These are phyloP conservation scores for Coniella vitis DNA, from an alignment of 2,329 filamentous ascomycete species.

Conservation along the genomic window DNA sequence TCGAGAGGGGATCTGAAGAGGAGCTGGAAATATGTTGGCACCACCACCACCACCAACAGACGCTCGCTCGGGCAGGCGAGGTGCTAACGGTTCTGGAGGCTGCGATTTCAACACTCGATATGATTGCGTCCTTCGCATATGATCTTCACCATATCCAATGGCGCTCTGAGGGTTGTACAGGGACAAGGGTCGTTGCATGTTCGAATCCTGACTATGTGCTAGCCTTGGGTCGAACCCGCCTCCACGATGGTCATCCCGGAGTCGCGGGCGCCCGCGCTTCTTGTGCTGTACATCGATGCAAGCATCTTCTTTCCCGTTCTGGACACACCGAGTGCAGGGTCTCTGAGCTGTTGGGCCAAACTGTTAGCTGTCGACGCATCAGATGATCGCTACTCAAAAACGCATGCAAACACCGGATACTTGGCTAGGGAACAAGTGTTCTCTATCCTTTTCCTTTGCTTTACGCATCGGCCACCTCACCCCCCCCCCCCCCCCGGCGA, in stretches of 20 bases:
- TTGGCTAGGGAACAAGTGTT: slow-evolving; percentile 6
- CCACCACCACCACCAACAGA: slow-evolving; percentile 39
- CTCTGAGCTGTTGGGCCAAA: slow-evolving; percentile 53
- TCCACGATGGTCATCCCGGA: slow-evolving; percentile 62
- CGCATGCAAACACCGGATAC: neutral
- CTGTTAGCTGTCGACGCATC: neutral
- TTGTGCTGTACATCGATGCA: slow-evolving; percentile 84
- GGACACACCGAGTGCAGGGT: slow-evolving; percentile 70
- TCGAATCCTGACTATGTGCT: slow-evolving; percentile 36
- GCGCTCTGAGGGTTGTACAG: slow-evolving; percentile 41
- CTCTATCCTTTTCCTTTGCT: neutral
- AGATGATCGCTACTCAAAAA: neutral
- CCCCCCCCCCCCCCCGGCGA: neutral
- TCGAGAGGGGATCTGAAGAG: slow-evolving; percentile 34
- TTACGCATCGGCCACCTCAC: neutral
- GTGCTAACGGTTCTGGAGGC: slow-evolving; percentile 38
- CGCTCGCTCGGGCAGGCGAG: slow-evolving; percentile 45
- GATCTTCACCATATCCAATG: slow-evolving; percentile 39
- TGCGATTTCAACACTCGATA: slow-evolving; percentile 50
- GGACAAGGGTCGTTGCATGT: slow-evolving; percentile 42
- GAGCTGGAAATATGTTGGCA: slow-evolving; percentile 41
- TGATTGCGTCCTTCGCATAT: slow-evolving; percentile 38
- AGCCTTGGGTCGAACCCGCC: slow-evolving; percentile 49
- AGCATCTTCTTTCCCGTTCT: slow-evolving; percentile 72
- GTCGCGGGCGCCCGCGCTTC: slow-evolving; percentile 69